Percentiles rank a stretch among this genome's conserved stretches.
phyloP scores from a whole-genome alignment of 2,329 filamentous ascomycete species.

The Arthrocladium fulminans region DNA sequence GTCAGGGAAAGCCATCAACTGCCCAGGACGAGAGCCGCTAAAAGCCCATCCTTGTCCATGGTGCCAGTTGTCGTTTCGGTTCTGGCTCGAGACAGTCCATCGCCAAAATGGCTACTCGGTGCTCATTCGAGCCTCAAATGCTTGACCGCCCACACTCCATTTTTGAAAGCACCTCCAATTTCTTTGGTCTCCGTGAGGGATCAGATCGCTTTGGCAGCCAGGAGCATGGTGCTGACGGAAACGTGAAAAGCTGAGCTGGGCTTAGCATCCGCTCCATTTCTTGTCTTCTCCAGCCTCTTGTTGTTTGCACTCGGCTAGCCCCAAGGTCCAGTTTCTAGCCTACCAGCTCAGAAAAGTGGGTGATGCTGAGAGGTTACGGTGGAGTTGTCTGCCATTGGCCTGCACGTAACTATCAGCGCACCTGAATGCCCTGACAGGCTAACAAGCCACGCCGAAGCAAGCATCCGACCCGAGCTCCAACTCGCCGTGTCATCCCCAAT shows the following conservation, averaged over 20 bases:
- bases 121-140: neutral
- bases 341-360: constrained; percentile 1
- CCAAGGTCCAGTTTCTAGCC: constrained; percentile 5
- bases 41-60: constrained; percentile 7
- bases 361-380: constrained; percentile 7
- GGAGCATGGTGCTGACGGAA: neutral
- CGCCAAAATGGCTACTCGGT: neutral
- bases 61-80: constrained; percentile 10
- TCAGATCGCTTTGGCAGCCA: neutral
- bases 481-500: neutral
- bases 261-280: neutral
- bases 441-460: constrained; percentile 6
- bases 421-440: constrained; percentile 1
- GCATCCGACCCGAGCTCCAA: neutral
- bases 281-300: constrained; percentile 9
- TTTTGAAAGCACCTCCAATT: neutral
- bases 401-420: constrained; percentile 2
- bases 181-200: neutral
- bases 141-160: neutral
- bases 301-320: constrained; percentile 3
- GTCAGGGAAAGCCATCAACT: constrained; percentile 2
- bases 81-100: constrained; percentile 1
- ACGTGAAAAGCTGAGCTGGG: neutral
- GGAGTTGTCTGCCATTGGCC: neutral
- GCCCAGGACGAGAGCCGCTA: constrained; percentile 4